phyloP scores from a whole-genome alignment of 2,329 filamentous ascomycete genomes.

The Polychaeton citri region DNA sequence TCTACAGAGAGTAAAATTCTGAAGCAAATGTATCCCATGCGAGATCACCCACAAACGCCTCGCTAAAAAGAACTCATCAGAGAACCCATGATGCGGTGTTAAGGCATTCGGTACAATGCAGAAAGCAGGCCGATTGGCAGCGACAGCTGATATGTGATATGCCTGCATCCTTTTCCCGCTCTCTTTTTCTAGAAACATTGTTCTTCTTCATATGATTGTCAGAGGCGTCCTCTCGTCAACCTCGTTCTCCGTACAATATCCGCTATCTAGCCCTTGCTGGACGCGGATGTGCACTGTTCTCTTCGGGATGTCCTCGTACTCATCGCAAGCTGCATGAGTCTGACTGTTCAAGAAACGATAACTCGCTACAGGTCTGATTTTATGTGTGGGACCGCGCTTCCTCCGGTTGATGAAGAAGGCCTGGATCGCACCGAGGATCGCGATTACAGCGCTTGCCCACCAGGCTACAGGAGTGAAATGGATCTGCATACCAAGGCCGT shows the following conservation, averaged over 20 bases:
- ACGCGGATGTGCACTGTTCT: background rate
- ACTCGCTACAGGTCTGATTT: slow-evolving; percentile 7
- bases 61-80: no score
- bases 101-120: no score
- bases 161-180: no score
- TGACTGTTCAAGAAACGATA: background rate
- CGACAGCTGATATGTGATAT: no score
- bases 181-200: no score
- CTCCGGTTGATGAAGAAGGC: slow-evolving; percentile 41
- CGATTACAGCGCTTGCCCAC: slow-evolving; percentile 46
- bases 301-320: background rate
- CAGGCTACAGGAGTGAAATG: slow-evolving; percentile 49
- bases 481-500: slow-evolving; percentile 45
- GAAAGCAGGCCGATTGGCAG: no score
- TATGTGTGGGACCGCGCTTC: slow-evolving; percentile 25
- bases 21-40: no score
- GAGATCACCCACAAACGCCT: no score
- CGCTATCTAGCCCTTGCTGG: background rate
- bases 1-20: no score
- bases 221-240: background rate
- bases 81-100: no score
- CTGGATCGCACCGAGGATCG: slow-evolving; percentile 42
- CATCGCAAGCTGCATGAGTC: background rate
- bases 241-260: background rate
- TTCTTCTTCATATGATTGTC: background rate